Base-by-base conservation (phyloP, 129 eudicot species). In the Chrysanthemum makinoi region DNA sequence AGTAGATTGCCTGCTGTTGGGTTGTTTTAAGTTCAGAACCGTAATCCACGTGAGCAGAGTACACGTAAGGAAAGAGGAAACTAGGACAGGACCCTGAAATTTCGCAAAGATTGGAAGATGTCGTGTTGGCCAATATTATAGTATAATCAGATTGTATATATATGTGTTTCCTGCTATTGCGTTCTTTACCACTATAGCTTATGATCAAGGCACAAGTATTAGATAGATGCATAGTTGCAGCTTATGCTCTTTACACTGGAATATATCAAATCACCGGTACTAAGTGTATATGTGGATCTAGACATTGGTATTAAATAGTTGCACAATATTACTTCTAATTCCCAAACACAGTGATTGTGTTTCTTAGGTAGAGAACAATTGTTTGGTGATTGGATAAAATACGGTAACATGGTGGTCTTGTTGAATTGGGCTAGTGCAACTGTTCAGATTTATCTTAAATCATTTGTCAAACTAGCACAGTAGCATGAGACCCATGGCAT, bases 211-310 rank as follows among this genome's bases (percentile, higher is more conserved):
- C 10, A 6, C 12, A 18, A 56, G 24, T 39, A 56, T n/a, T 56
- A 56, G 10, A 13, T 46, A 44, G 13, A 65, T 17, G 16, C 39
- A 9, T 9, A n/a, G 2, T 6, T 11, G 49, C 1, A 39, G 22
- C 8, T 66, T 66, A 50, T 10, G 26, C 26, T 9, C 1, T 16
- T 53, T 26, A 15, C 59, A 49, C 4, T 2, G 0, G 0, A 8
- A 47, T 18, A 51, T 20, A 26, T 68, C 5, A 35, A 62, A 28
- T 60, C 61, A 61, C 50, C 20, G n/a, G 28, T 53, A 7, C 33
- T 51, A 33, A 9, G 18, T 59, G 13, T 22, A 52, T 39, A 62
- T 39, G 12, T 61, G 22, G 70, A 77, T 77, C 70, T 69, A 52
- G 22, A 9, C 55, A 57, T 56, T 14, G 46, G 67, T 48, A 16